Evolutionary conservation across 208 protist species (phyloP), one percentile per base, ranked within the genome.

Genomic region (Trypanosoma vivax): DNA sequence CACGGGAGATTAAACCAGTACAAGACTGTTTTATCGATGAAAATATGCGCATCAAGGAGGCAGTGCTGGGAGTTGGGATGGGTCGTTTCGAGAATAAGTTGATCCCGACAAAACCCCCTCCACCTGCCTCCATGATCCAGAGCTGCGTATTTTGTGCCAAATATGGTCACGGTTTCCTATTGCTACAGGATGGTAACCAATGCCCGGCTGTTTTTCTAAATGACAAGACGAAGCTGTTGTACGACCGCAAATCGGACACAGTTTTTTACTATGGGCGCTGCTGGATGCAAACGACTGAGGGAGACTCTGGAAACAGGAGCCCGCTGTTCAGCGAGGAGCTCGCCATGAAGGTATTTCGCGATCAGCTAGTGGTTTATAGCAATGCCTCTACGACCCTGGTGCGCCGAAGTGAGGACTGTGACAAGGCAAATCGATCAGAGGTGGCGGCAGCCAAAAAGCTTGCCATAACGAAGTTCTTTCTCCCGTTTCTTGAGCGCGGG

Each of bases 171-270:
- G 72, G 65, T 13, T 78, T 78, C 56, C 59, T 76, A 35, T 25
- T 56, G 1, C 27, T 50, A 28, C 30, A 47, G 31, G 6, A 39
- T 39, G 60, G 60, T 6, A 59, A 50, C 23, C 49, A 50, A 11
- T 46, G 60, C 27, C 48, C 64, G 25, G 39, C 37, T 24, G 53
- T 70, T 28, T 60, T 79, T 52, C 57, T 84, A 19, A 84, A 84
- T 49, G 76, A 84, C 61, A 61, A 66, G 37, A 77, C 76, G 2
- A 84, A 84, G 37, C 43, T 84, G 14, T 40, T 79, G 3, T 69
- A 60, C 46, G 56, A 74, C 41, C 25, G 40, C 31, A 30, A 21
- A 18, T 47, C 47, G 16, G 69, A 82, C 37, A 65, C 46, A 14
- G 72, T 64, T 24, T 53, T 59, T 24, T 79, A 79, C 39, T 73